phyloP scores from a whole-genome alignment of 169 alveolate species.

The Eimeria acervulina region DNA sequence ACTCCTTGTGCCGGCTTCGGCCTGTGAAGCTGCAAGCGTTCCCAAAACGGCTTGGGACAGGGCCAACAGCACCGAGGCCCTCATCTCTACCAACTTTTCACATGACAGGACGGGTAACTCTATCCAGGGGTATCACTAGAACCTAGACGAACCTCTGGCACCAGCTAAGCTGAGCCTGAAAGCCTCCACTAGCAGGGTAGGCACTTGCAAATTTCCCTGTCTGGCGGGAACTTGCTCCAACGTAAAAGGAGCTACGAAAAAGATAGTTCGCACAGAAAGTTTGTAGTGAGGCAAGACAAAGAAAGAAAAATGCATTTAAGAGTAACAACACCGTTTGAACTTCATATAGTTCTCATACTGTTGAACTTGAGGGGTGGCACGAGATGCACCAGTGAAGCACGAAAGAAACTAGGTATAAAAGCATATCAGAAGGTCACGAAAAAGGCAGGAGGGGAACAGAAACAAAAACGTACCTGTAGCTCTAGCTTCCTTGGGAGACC shows the following conservation, averaged over 20 bases:
- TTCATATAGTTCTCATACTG: not conserved
- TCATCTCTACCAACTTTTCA: constrained; percentile 3
- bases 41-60: constrained; percentile 47
- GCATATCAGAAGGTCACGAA: not conserved
- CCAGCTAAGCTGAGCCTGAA: not conserved
- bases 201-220: not conserved
- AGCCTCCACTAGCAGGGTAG: not conserved
- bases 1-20: not conserved
- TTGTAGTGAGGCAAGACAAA: not conserved
- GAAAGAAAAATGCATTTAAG: not conserved
- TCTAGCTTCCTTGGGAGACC: constrained; percentile 12
- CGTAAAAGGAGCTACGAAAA: not conserved
- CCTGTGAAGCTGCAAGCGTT: constrained; percentile 34
- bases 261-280: not conserved
- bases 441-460: not conserved
- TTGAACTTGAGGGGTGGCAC: not conserved
- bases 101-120: not conserved
- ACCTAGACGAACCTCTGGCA: not conserved
- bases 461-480: not conserved
- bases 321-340: not conserved
- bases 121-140: not conserved
- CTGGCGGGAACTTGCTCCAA: not conserved
- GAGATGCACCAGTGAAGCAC: constrained; percentile 55
- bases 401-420: not conserved
- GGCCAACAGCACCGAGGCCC: constrained; percentile 50